A percentile compares a stretch with the other conserved stretches of the same genome.
Conservation (phyloP, 1,284 basidiomycete genomes). For the Neonothopanus nambi region DNA sequence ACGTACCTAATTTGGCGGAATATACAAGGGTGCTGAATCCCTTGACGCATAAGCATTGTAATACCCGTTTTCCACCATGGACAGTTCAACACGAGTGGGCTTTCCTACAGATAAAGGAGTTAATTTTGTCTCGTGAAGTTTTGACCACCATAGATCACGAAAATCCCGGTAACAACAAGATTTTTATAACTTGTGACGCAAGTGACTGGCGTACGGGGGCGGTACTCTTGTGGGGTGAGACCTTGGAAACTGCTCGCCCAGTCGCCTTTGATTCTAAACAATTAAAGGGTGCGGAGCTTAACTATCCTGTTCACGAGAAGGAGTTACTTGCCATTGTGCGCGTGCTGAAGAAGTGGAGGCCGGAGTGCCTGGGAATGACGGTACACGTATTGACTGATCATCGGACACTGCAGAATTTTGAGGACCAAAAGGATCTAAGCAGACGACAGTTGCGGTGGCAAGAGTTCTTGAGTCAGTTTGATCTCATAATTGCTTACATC, state of each 20-base stretch:
- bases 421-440: conserved; percentile 34
- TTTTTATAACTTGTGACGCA: conserved; percentile 34
- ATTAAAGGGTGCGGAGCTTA: conserved; percentile 29
- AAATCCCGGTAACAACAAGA: conserved; percentile 23
- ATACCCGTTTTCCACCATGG: neutral
- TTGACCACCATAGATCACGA: conserved; percentile 25
- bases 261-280: conserved; percentile 25
- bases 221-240: conserved; percentile 24
- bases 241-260: conserved; percentile 27
- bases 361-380: conserved; percentile 30
- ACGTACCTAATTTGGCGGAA: neutral
- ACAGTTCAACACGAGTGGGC: neutral
- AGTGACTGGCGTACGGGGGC: conserved; percentile 29
- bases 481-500: conserved; percentile 21
- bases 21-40: no score
- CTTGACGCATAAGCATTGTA: no score
- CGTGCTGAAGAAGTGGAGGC: conserved; percentile 31
- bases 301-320: no score
- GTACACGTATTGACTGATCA: conserved; percentile 42
- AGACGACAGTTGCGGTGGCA: conserved; percentile 33
- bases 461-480: conserved; percentile 33
- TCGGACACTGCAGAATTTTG: conserved; percentile 36
- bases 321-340: conserved; percentile 34
- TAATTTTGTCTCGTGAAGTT: conserved; percentile 19
- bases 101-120: neutral